Evolutionary conservation across 768 basidiomycete genomes (phyloP).

Genomic region (Galerina marginata): DNA sequence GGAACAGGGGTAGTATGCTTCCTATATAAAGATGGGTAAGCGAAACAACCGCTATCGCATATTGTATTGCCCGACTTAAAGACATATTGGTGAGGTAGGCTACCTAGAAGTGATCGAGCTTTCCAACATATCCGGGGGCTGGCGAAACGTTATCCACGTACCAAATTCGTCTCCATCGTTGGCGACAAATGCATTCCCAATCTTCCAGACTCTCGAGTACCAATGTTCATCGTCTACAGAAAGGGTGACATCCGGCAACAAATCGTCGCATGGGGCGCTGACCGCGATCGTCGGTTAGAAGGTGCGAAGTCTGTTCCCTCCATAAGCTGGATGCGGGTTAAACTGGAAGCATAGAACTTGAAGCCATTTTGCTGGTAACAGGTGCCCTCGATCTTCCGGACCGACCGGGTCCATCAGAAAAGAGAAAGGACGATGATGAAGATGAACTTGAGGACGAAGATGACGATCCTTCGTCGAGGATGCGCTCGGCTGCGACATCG

Average conservation of each 20-base stretch:
- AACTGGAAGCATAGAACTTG: constrained; percentile 57
- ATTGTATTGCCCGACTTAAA: neutral
- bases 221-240: constrained; percentile 92
- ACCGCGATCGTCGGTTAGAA: constrained; percentile 74
- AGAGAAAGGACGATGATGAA: constrained; percentile 39
- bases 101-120: constrained; percentile 81
- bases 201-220: constrained; percentile 87
- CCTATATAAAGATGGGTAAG: constrained; percentile 94
- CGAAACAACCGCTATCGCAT: constrained; percentile 7
- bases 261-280: constrained; percentile 83
- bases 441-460: constrained; percentile 54
- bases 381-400: constrained; percentile 68
- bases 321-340: neutral
- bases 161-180: constrained; percentile 95
- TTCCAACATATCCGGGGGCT: constrained; percentile 71
- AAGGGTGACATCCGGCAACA: constrained; percentile 92
- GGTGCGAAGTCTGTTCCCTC: constrained; percentile 51
- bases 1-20: constrained; percentile 96
- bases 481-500: constrained; percentile 62
- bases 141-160: constrained; percentile 83
- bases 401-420: constrained; percentile 37
- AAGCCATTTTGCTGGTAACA: constrained; percentile 68
- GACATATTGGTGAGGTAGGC: constrained; percentile 44
- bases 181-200: constrained; percentile 97
- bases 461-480: constrained; percentile 55